Base-by-base conservation (phyloP, 192 early-diverging fungal species). In the Entomortierella beljakovae region DNA sequence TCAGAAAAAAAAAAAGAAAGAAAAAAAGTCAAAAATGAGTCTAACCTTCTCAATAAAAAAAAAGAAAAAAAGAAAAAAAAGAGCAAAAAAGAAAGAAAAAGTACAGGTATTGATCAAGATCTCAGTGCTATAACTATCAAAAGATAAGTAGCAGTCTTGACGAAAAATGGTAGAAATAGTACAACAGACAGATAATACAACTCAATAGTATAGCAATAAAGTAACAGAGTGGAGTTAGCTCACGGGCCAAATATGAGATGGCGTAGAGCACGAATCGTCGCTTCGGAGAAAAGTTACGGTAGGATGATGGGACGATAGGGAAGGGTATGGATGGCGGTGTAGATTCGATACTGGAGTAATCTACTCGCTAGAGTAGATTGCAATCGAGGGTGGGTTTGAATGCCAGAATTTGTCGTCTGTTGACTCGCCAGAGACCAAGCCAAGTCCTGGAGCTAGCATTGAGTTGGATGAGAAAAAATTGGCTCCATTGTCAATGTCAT, bases 321-420 rank as follows among this genome's bases (percentile, higher is more conserved):
- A 2, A 52, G 59, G 57, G 53, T 53, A 53, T 42, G 57, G 56
- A 43, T 42, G 43, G 22, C 57, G n/a, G n/a, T n/a, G 48, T 43
- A 61, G 54, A 58, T 53, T 38, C 68, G 40, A 34, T 28, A 61
- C 48, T 0, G 26, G 25, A 1, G 28, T n/a, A 35, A 15, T 43
- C 42, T 76, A 79, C 61, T 79, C 75, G 38, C 48, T 70, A 3
- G 75, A 66, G 31, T 64, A 70, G 23, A 70, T 62, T n/a, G 75
- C 61, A 25, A 70, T 53, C 32, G 66, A 70, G 33, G 20, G 31
- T 25, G 61, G 31, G 42, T 18, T 37, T 1, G 66, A n/a, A 10
- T 58, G 62, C 75, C 75, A 79, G 43, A 77, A 49, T 46, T 77
- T 77, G 65, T 23, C 53, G 18, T 63, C 66, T n/a, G 59, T 33